These are phyloP conservation scores for Cymbopogon flexuosus DNA, from an alignment of 202 grass and related monocot species.

Conservation along the genomic window DNA sequence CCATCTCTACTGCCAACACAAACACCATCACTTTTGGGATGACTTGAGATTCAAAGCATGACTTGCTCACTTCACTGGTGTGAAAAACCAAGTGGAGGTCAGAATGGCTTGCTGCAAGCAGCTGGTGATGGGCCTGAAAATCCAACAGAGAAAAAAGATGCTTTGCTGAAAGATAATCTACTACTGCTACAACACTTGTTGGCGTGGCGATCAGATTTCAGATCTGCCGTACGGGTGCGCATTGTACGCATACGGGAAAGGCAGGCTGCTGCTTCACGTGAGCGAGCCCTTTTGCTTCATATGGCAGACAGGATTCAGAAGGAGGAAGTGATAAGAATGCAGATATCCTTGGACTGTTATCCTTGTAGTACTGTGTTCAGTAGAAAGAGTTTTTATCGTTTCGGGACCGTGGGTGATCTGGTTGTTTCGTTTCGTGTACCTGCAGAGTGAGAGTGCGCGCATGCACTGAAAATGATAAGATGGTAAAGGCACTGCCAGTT, in stretches of 20 bases:
- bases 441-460: background rate
- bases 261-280: constrained; percentile 12
- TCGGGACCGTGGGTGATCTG: background rate
- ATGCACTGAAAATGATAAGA: constrained; percentile 26
- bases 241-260: constrained; percentile 6
- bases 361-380: background rate
- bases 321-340: constrained; percentile 10
- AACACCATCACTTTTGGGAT: background rate
- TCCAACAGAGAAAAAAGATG: background rate
- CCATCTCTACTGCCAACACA: background rate
- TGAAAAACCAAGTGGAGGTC: background rate
- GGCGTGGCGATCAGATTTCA: background rate
- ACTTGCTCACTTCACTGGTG: too few species aligned
- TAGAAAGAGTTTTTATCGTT: background rate
- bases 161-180: background rate
- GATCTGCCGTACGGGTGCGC: constrained; percentile 22
- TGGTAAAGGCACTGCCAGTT: background rate
- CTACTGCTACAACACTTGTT: background rate
- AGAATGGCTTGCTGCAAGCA: background rate
- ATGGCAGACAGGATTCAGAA: constrained; percentile 40
- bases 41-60: background rate
- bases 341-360: constrained; percentile 14
- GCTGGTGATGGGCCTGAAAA: background rate
- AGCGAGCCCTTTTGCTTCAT: background rate
- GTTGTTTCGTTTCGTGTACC: background rate